Base-by-base conservation (phyloP, 495 filamentous ascomycete genomes). In the Hypoxylon rickii region DNA sequence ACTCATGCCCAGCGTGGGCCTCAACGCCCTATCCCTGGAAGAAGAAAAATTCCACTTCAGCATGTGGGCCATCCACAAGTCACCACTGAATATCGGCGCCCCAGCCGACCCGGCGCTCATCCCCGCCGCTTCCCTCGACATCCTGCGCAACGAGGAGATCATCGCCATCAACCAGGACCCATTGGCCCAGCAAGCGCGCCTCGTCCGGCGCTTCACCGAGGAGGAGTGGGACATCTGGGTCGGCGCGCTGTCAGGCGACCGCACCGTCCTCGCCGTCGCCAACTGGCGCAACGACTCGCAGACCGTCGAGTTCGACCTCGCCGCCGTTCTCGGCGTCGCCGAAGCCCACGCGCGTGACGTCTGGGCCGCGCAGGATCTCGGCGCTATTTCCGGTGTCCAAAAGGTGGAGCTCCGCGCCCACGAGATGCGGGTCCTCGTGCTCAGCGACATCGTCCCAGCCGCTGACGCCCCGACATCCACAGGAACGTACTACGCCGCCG, bases 11-110 rank as follows among this genome's bases (percentile, higher is more conserved):
- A 29, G 55, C 43, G 21, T 72, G 32, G 70, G 71, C 3, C 70
- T 71, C 33, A 60, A 63, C 3, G 64, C 57, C n/a, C 32, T 71
- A 7, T 65, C 63, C 1, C 42, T 55, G 20, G 51, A 66, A 51
- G 75, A 82, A 54, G 75, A 80, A 19, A 70, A 75, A 32, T 75
- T 78, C 0, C 83, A 85, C 63, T 83, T 85, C 51, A 74, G 75
- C 1, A 61, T 85, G 37, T 85, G 82, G 82, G 79, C 78, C 37
- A 79, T 82, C 20, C 61, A 78, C 46, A 85, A 84, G 62, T 80
- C 76, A 11, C 79, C 81, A 0, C 68, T 85, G 4, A 66, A 77
- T 16, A 80, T 86, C 31, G 79, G 81, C 0, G 76, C 67, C 1
- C 78, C 76, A 1, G 67, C 80, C 8, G 56, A 57, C 19, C 39